Percentiles rank a stretch among this genome's conserved stretches.
Conservation (phyloP, 495 filamentous ascomycete genomes). For the Daldinia decipiens region DNA sequence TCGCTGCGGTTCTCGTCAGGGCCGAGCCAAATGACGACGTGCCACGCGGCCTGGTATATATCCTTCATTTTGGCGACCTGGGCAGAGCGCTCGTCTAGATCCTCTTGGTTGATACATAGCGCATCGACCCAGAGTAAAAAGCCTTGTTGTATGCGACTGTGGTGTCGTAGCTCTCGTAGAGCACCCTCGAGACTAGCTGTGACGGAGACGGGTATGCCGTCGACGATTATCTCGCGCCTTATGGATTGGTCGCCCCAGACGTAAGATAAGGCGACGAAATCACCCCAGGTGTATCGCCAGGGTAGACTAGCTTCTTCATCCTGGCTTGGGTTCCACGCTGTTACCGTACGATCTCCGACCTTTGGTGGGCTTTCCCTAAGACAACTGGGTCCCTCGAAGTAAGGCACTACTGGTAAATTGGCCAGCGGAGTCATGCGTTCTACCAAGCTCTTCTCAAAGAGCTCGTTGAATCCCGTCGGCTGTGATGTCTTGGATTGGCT, state of each 20-base stretch:
- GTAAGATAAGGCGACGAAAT: slow-evolving; percentile 30
- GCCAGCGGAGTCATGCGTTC: slow-evolving; percentile 20
- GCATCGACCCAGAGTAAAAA: slow-evolving; percentile 27
- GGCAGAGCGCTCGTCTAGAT: slow-evolving; percentile 16
- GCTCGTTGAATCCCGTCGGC: slow-evolving; percentile 4
- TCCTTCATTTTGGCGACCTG: slow-evolving; percentile 30
- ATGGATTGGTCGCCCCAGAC: slow-evolving; percentile 25
- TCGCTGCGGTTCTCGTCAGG: slow-evolving; percentile 17
- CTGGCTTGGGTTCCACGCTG: slow-evolving; percentile 22
- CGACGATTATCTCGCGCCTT: slow-evolving; percentile 6
- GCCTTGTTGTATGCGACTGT: neutral
- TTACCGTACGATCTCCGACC: slow-evolving; percentile 10
- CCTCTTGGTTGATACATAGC: slow-evolving; percentile 26
- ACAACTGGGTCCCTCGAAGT: slow-evolving; percentile 9
- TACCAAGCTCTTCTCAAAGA: slow-evolving; percentile 19
- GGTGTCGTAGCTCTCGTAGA: slow-evolving; percentile 12
- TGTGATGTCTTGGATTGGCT: slow-evolving; percentile 13
- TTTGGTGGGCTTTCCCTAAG: slow-evolving; percentile 7
- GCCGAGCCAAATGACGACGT: slow-evolving; percentile 26
- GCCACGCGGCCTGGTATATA: slow-evolving; percentile 20
- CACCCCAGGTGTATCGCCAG: slow-evolving; percentile 33
- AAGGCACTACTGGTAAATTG: slow-evolving; percentile 6
- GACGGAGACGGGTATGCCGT: slow-evolving; percentile 9
- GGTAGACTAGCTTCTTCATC: slow-evolving; percentile 21
- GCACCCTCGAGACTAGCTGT: slow-evolving; percentile 20